phyloP scores from a whole-genome alignment of 148 eudicot genomes.

The Amaranthus hypochondriacus region DNA sequence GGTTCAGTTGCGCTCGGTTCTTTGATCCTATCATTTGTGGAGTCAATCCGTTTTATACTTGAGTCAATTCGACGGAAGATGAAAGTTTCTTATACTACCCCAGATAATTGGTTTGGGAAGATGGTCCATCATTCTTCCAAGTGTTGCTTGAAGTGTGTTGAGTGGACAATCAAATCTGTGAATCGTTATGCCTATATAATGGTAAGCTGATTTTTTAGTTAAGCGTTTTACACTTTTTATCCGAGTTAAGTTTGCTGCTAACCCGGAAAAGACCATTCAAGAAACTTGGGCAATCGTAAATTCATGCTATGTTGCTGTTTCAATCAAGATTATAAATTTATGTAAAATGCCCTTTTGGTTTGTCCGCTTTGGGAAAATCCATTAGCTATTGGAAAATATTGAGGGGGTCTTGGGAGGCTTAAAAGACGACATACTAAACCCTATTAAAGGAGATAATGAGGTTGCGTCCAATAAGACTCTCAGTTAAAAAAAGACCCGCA shows the following conservation, averaged over 20 bases:
- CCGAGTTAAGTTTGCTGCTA: background rate
- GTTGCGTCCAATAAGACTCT: too few relatives aligned
- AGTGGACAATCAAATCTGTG: constrained; percentile 80
- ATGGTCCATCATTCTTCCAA: constrained; percentile 50
- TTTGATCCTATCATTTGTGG: constrained; percentile 64
- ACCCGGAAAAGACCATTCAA: background rate
- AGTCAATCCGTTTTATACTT: constrained; percentile 72
- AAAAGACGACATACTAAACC: too few relatives aligned
- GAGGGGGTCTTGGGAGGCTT: too few relatives aligned
- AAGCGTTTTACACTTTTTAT: background rate
- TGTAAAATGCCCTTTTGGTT: too few relatives aligned
- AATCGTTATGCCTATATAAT: constrained; percentile 93
- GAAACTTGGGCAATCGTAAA: background rate
- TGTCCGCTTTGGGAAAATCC: too few relatives aligned
- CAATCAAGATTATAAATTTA: background rate
- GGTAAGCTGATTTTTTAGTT: constrained; percentile 37
- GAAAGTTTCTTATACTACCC: constrained; percentile 53
- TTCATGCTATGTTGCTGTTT: background rate
- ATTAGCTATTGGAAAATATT: too few relatives aligned
- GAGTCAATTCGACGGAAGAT: constrained; percentile 80
- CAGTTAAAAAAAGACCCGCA: too few relatives aligned
- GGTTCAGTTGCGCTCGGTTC: constrained; percentile 95
- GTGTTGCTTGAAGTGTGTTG: constrained; percentile 54
- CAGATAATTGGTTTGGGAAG: constrained; percentile 60
- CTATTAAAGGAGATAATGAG: too few relatives aligned